A percentile compares a stretch with the other conserved stretches of the same genome.
Evolutionary conservation across 352 stramenopile genomes (phyloP).

Genomic region (Globisporangium mamillatum): DNA sequence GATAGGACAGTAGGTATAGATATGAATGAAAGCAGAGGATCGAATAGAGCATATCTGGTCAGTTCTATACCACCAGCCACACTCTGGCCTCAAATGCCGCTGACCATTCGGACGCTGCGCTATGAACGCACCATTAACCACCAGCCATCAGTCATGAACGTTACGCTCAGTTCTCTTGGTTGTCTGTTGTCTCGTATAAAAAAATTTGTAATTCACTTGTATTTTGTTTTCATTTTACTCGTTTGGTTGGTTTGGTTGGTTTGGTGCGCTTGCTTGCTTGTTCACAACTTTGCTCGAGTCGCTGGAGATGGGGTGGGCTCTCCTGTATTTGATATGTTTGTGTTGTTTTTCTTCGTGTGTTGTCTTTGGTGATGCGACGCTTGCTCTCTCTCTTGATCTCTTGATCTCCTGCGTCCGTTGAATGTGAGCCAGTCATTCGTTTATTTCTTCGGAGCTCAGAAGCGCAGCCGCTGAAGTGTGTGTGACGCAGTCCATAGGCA

Average conservation of each 20-base stretch:
- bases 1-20: not conserved
- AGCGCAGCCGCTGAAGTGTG: not conserved
- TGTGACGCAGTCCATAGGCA: not conserved
- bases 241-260: not conserved
- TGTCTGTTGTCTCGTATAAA: not conserved
- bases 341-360: not conserved
- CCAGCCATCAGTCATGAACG: not conserved
- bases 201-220: conserved; percentile 1
- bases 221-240: conserved; percentile 3
- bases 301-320: not conserved
- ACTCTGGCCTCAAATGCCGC: not conserved
- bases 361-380: not conserved
- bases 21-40: not conserved
- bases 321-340: not conserved
- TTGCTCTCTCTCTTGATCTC: not conserved
- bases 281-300: not conserved
- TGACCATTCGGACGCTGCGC: not conserved
- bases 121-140: not conserved
- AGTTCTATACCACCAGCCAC: not conserved
- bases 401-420: not conserved
- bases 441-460: not conserved
- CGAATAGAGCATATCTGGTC: too few species aligned
- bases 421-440: not conserved
- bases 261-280: too few species aligned
- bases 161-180: not conserved